Evolutionary conservation across 108 stramenopile genomes (phyloP).

Genomic region (Epipyxis sp.): DNA sequence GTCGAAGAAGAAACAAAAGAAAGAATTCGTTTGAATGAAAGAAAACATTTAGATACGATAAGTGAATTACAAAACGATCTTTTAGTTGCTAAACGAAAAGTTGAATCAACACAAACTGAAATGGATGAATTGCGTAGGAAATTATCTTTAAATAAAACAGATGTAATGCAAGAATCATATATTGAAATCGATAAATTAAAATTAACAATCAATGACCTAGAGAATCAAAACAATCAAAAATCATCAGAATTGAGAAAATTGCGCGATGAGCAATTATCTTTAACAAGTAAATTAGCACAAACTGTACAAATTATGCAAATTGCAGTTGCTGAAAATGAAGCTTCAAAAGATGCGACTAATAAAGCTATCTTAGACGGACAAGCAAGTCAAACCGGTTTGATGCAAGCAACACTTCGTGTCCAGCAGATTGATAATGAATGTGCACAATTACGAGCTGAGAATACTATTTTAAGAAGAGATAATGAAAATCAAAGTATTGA

Average conservation of each 20-base stretch:
- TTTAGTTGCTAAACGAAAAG: neutral
- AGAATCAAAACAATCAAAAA: neutral
- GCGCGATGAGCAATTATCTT: neutral
- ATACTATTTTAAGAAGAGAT: neutral
- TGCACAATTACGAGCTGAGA: neutral
- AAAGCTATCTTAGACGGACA: neutral
- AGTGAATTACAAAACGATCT: neutral
- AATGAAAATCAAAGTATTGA: neutral
- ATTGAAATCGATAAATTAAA: neutral
- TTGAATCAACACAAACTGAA: neutral
- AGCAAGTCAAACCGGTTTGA: neutral
- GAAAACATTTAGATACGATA: neutral
- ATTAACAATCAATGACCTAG: neutral
- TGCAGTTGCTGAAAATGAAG: neutral
- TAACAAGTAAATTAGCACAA: neutral
- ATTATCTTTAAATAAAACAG: neutral
- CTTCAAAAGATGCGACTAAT: neutral
- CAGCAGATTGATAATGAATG: neutral
- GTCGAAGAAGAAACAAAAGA: conserved; percentile 3
- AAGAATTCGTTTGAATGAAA: neutral
- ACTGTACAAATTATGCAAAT: neutral
- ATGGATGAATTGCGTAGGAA: neutral
- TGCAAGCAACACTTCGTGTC: neutral
- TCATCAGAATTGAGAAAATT: neutral
- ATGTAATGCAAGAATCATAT: neutral